Conservation (phyloP, 2,329 filamentous ascomycete genomes). For the Ophiostoma sp. region DNA sequence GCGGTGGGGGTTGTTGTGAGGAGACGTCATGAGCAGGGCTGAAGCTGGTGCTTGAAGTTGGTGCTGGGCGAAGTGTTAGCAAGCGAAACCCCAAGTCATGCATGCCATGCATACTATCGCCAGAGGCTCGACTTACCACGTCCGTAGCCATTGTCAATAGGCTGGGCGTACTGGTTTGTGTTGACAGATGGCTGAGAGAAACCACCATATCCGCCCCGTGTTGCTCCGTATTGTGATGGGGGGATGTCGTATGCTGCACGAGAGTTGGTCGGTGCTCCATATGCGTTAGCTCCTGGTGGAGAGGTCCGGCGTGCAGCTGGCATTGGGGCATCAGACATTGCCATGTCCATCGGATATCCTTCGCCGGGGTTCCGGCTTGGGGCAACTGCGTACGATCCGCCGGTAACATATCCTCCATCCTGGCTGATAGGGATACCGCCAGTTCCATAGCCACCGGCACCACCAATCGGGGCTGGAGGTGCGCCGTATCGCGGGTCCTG, state of each 20-base stretch:
- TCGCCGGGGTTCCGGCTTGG: slow-evolving; percentile 18
- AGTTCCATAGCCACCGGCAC: background rate
- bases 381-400: slow-evolving; percentile 23
- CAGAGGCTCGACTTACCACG: slow-evolving; percentile 28
- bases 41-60: slow-evolving; percentile 36
- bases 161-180: slow-evolving; percentile 23
- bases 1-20: slow-evolving; percentile 15
- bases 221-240: background rate
- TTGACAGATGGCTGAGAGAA: slow-evolving; percentile 38
- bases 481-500: slow-evolving; percentile 25
- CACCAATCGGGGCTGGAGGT: slow-evolving; percentile 11
- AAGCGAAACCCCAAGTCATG: background rate
- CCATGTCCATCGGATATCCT: slow-evolving; percentile 24
- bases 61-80: slow-evolving; percentile 39
- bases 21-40: slow-evolving; percentile 37
- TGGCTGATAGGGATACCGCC: slow-evolving; percentile 6
- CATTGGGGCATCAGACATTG: slow-evolving; percentile 24
- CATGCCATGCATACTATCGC: slow-evolving; percentile 34
- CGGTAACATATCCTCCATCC: slow-evolving; percentile 24
- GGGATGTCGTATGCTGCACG: slow-evolving; percentile 14
- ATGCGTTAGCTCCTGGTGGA: slow-evolving; percentile 19
- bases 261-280: slow-evolving; percentile 19
- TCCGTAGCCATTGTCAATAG: slow-evolving; percentile 26
- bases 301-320: slow-evolving; percentile 22
- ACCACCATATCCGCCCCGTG: slow-evolving; percentile 53